Evolutionary conservation across 163 green algal genomes (phyloP), one percentile per base, ranked within the genome.

Genomic region (Scenedesmus sp.): DNA sequence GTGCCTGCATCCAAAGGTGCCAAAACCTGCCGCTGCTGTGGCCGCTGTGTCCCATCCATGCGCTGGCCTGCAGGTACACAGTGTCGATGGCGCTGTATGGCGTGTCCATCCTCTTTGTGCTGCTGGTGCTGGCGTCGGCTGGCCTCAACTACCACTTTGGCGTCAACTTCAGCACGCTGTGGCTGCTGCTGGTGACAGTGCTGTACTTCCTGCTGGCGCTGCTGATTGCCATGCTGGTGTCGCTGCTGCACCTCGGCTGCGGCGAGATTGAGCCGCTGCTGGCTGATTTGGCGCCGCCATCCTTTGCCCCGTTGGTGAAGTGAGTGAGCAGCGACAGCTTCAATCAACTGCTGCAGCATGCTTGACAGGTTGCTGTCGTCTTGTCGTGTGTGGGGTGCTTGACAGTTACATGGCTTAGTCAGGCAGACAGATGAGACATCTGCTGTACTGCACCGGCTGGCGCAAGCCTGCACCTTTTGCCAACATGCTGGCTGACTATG

Each of bases 121-220:
- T 85, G 35, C 24, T 61, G 56, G 12, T 92, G 16, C 59, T 94
- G 18, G 1, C 91, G 16, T 72, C 86, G 0, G 80, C 81, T 24
- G 30, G 42, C 40, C n/a, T 90, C 70, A 89, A 94, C 86, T 93
- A 90, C 81, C 92, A 92, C 81, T 94, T 92, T 82, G 92, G 92
- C 72, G 72, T 84, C 72, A 92, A 85, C 70, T 86, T 91, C 68
- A 72, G 26, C 44, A 76, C 85, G 5, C 18, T 89, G 18, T 68
- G 37, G 33, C 84, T 70, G 26, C 43, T 82, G 42, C 40, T 87
- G 56, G 20, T 90, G 30, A 91, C 87, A 46, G 26, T 81, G 22
- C 76, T 91, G 20, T 91, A 91, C 81, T 81, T 92, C 40, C 61
- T 94, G 18, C 68, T 94, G 65, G 88, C 88, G 2, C 33, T 78